Conservation (phyloP, 202 grass and related monocot genomes). For the Schoenoplectus tabernaemontani region DNA sequence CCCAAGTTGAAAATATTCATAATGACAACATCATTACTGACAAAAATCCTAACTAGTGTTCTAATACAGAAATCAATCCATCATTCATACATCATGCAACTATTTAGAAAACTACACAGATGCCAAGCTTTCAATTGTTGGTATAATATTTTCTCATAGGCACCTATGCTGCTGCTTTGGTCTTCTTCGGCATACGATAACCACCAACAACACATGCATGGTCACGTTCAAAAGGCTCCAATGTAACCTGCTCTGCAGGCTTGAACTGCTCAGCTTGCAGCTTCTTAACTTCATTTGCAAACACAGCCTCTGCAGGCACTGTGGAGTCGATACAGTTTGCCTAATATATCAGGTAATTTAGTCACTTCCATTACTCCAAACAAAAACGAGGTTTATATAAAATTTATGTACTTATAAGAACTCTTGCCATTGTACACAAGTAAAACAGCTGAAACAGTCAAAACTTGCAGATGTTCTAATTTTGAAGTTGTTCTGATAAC, state of each 20-base stretch:
- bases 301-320: constrained; percentile 58
- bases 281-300: constrained; percentile 78
- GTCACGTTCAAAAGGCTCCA: constrained; percentile 70
- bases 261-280: constrained; percentile 87
- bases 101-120: neutral
- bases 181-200: constrained; percentile 76
- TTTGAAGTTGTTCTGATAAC: no score
- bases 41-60: constrained; percentile 16
- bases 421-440: neutral
- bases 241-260: constrained; percentile 66
- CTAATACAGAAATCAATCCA: neutral
- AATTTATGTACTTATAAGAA: neutral
- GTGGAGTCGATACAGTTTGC: constrained; percentile 87
- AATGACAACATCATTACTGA: neutral
- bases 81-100: neutral
- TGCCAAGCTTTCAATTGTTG: neutral
- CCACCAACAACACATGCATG: constrained; percentile 72
- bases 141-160: neutral
- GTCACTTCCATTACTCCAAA: neutral
- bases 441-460: neutral
- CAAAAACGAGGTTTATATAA: neutral
- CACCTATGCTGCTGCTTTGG: constrained; percentile 28
- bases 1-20: neutral
- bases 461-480: neutral
- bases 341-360: constrained; percentile 8